Conservation (phyloP, 768 basidiomycete species). For the Auriscalpium microsporum region DNA sequence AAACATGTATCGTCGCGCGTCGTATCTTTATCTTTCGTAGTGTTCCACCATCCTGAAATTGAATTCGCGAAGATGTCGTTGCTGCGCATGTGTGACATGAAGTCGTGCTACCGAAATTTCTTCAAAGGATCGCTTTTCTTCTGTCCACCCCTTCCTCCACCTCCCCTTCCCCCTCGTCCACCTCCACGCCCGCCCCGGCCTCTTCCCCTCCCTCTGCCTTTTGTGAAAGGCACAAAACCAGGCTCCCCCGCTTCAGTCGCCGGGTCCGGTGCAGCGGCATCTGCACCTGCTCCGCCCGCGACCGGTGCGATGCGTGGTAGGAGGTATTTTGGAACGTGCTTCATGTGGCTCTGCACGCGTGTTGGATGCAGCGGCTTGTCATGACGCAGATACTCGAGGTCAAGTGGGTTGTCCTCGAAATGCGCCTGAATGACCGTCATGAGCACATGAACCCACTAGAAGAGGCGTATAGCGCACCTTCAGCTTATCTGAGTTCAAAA, state of each 20-base stretch:
- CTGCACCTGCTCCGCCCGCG: constrained; percentile 24
- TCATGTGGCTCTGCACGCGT: constrained; percentile 88
- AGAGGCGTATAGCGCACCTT: constrained; percentile 46
- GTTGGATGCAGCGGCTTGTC: constrained; percentile 91
- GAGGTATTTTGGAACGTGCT: constrained; percentile 89
- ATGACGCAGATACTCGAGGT: constrained; percentile 86
- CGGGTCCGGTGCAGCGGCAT: constrained; percentile 8
- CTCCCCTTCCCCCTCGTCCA: constrained; percentile 35
- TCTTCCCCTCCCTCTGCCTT: constrained; percentile 32
- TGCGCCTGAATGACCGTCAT: constrained; percentile 57
- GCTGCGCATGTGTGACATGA: not conserved
- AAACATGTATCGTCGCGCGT: not conserved
- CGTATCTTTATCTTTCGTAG: too few relatives aligned
- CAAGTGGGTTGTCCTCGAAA: constrained; percentile 94
- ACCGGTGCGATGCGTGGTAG: constrained; percentile 74
- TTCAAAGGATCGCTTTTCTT: constrained; percentile 79
- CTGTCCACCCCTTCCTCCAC: constrained; percentile 37
- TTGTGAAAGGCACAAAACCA: constrained; percentile 71
- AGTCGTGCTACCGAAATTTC: constrained; percentile 38
- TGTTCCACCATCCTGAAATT: too few relatives aligned
- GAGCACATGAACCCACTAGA: not conserved
- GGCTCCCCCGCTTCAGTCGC: constrained; percentile 25
- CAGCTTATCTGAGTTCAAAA: constrained; percentile 91
- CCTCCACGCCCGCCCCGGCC: constrained; percentile 48
- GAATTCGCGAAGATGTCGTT: not conserved